Evolutionary conservation across 495 filamentous ascomycete species (phyloP), one percentile per base, ranked within the genome.

Genomic region (Geopyxis carbonaria): DNA sequence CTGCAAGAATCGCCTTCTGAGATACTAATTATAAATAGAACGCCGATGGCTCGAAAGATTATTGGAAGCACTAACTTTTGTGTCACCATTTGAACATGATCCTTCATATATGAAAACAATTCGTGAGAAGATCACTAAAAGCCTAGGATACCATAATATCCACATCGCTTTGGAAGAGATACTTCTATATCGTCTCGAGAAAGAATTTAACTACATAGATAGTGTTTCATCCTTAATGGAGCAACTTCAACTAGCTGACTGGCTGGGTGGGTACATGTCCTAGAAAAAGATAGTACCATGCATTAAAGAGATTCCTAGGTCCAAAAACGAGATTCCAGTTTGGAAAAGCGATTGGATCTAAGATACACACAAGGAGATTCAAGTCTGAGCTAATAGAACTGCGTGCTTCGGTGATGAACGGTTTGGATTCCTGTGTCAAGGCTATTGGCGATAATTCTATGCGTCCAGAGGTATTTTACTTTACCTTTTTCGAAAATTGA

Each of bases 261-360:
- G 16, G 1, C 34, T 37, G n/a, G 34, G 34, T 37, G 13, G 13
- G 34, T 30, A 30, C n/a, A n/a, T n/a, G n/a, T n/a, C n/a, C n/a
- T n/a, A n/a, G n/a, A n/a, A n/a, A n/a, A n/a, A n/a, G n/a, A n/a
- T n/a, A n/a, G n/a, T n/a, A n/a, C n/a, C n/a, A n/a, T n/a, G n/a
- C n/a, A n/a, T n/a, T n/a, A n/a, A n/a, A n/a, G n/a, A n/a, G n/a
- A n/a, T n/a, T n/a, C n/a, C n/a, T n/a, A n/a, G n/a, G n/a, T n/a
- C n/a, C n/a, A n/a, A n/a, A n/a, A n/a, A n/a, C n/a, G n/a, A n/a
- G n/a, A n/a, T n/a, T n/a, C n/a, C n/a, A n/a, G n/a, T n/a, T n/a
- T n/a, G n/a, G n/a, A n/a, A n/a, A n/a, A n/a, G n/a, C n/a, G n/a
- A n/a, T n/a, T n/a, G n/a, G n/a, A n/a, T n/a, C n/a, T n/a, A n/a